Percentiles rank a stretch among this genome's conserved stretches.
Conservation (phyloP, 352 stramenopile species). For the Plasmopara viticola region DNA sequence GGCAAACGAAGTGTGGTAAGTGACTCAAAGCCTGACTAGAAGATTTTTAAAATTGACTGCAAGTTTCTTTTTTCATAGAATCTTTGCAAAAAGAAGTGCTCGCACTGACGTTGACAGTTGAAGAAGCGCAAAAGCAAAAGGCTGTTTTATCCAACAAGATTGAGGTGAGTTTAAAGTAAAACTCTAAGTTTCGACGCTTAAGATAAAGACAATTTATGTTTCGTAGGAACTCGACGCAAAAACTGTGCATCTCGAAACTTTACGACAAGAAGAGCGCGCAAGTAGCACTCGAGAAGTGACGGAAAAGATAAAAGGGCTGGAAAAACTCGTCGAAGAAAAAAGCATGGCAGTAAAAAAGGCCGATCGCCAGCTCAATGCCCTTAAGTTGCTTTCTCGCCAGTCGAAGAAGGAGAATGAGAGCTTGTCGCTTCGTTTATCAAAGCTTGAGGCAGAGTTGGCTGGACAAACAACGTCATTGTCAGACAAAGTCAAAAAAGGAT, state of each 20-base stretch:
- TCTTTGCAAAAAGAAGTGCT: conserved; percentile 8
- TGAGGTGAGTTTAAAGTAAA: conserved; percentile 5
- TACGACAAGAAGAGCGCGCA: conserved; percentile 35
- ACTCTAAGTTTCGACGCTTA: neutral
- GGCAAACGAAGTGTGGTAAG: conserved; percentile 34
- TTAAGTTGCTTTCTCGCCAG: conserved; percentile 59
- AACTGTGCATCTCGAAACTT: conserved; percentile 29
- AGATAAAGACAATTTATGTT: neutral
- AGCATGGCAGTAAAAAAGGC: conserved; percentile 39
- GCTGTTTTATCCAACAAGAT: conserved; percentile 12
- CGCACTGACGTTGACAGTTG: conserved; percentile 5
- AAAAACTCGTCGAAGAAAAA: conserved; percentile 38
- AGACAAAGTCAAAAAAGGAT: neutral
- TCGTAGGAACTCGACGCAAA: conserved; percentile 39
- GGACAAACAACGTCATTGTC: neutral
- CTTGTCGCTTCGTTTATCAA: conserved; percentile 35
- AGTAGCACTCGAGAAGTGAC: conserved; percentile 14
- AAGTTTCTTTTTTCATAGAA: conserved; percentile 3
- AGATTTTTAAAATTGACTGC: neutral
- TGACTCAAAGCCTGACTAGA: neutral
- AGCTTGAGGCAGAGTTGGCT: conserved; percentile 27
- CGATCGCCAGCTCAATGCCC: conserved; percentile 57
- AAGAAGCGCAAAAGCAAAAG: conserved; percentile 21
- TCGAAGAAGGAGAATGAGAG: conserved; percentile 70
- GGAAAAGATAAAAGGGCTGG: conserved; percentile 30